These are phyloP conservation scores for Phytophthora fragariaefolia DNA, from an alignment of 352 stramenopile genomes.

Conservation along the genomic window DNA sequence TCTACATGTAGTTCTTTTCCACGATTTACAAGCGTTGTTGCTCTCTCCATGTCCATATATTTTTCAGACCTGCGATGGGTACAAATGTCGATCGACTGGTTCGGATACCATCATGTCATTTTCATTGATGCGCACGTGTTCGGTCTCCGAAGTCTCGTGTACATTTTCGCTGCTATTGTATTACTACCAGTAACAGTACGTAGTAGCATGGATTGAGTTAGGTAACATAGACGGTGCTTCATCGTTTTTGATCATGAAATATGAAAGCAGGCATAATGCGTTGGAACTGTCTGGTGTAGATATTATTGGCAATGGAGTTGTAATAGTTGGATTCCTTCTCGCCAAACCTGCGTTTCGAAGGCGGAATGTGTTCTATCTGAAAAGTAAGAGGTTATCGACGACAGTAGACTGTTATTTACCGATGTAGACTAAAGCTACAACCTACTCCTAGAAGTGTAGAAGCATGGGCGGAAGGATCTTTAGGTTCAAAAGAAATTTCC, in stretches of 20 bases:
- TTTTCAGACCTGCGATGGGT: conserved; percentile 37
- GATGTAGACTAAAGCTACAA: conserved; percentile 22
- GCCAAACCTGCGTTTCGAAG: conserved; percentile 37
- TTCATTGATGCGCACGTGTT: conserved; percentile 41
- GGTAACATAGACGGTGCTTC: conserved; percentile 23
- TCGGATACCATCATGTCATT: conserved; percentile 43
- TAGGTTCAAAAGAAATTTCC: conserved; percentile 13
- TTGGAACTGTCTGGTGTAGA: conserved; percentile 32
- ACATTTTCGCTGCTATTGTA: conserved; percentile 9
- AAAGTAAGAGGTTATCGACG: conserved; percentile 3
- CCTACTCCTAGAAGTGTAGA: not conserved
- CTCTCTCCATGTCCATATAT: conserved; percentile 33
- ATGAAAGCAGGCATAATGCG: conserved; percentile 14
- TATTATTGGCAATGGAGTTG: conserved; percentile 35
- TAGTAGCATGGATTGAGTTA: conserved; percentile 30
- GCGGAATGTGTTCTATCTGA: conserved; percentile 9
- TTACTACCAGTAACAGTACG: no score
- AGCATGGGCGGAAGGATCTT: conserved; percentile 1
- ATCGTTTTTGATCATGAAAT: conserved; percentile 24
- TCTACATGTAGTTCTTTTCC: conserved; percentile 55
- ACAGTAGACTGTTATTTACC: conserved; percentile 39
- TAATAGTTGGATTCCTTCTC: conserved; percentile 34
- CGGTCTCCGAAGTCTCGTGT: conserved; percentile 27
- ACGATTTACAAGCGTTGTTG: conserved; percentile 33
- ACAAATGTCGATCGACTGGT: conserved; percentile 35